Evolutionary conservation across 257 asterid genomes (phyloP).

Genomic region (Salvia splendens): DNA sequence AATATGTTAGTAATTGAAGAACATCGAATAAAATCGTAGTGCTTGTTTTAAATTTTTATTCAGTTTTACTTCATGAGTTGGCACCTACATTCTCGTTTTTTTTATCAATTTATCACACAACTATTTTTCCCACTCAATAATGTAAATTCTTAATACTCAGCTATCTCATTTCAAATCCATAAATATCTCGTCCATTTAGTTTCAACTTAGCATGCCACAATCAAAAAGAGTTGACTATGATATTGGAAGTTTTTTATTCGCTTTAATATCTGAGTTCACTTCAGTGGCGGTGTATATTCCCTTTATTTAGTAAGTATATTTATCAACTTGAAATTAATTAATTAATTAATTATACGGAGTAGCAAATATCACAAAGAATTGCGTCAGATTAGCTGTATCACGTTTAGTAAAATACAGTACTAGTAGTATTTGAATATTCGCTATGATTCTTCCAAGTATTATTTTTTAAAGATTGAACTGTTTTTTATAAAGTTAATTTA

Average conservation of each 20-base stretch:
- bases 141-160: too few species aligned
- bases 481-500: too few species aligned
- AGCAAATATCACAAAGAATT: neutral
- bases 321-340: neutral
- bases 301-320: neutral
- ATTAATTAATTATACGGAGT: too few species aligned
- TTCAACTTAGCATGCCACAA: neutral
- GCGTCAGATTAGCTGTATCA: slow-evolving; percentile 1
- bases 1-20: too few species aligned
- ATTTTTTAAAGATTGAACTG: neutral
- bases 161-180: too few species aligned
- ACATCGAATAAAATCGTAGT: too few species aligned
- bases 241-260: neutral
- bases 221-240: slow-evolving; percentile 2
- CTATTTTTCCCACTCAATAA: too few species aligned
- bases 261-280: neutral
- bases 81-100: too few species aligned
- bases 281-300: neutral
- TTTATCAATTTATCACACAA: too few species aligned
- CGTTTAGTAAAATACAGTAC: neutral
- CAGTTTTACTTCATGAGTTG: too few species aligned
- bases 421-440: neutral
- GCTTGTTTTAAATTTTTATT: too few species aligned
- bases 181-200: too few species aligned
- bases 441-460: neutral